Conservation (phyloP, 208 protist genomes). For the Acanthamoeba castellanii region DNA sequence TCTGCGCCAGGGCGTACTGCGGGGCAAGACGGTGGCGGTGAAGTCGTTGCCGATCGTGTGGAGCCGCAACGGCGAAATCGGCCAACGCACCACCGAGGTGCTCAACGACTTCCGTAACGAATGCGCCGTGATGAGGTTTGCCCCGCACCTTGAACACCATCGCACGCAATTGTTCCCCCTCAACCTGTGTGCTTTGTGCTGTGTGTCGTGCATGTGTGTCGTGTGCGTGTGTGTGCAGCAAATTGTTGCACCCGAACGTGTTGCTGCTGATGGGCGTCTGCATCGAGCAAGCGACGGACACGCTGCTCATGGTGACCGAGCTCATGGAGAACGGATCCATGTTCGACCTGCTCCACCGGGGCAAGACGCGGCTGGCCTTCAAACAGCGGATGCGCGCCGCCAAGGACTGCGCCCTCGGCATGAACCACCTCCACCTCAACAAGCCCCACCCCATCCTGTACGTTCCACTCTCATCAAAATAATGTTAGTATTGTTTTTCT, state of each 20-base stretch:
- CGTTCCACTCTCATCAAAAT: background rate
- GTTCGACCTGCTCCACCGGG: constrained; percentile 53
- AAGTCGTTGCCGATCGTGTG: constrained; percentile 3
- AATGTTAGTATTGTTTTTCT: too few relatives aligned
- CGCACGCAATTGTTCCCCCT: too few relatives aligned
- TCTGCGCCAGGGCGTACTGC: background rate
- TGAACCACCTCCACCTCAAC: constrained; percentile 72
- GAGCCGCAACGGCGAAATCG: background rate
- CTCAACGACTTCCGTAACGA: constrained; percentile 61
- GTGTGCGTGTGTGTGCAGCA: background rate
- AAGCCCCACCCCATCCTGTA: constrained; percentile 48
- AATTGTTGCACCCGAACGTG: constrained; percentile 55
- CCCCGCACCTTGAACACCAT: background rate
- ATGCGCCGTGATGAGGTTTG: constrained; percentile 61
- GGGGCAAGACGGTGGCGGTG: constrained; percentile 45
- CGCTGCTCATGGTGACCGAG: constrained; percentile 54
- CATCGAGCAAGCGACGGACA: background rate
- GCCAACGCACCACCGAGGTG: background rate
- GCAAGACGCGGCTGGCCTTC: constrained; percentile 35
- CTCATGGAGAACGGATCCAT: constrained; percentile 62
- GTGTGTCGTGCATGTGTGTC: too few relatives aligned
- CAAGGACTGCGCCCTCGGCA: constrained; percentile 72
- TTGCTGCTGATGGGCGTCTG: constrained; percentile 62
- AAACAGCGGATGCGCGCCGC: constrained; percentile 1
- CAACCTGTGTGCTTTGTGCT: background rate